These are phyloP conservation scores for Picochlorum sp. DNA, from an alignment of 139 green algal species.

Conservation along the genomic window DNA sequence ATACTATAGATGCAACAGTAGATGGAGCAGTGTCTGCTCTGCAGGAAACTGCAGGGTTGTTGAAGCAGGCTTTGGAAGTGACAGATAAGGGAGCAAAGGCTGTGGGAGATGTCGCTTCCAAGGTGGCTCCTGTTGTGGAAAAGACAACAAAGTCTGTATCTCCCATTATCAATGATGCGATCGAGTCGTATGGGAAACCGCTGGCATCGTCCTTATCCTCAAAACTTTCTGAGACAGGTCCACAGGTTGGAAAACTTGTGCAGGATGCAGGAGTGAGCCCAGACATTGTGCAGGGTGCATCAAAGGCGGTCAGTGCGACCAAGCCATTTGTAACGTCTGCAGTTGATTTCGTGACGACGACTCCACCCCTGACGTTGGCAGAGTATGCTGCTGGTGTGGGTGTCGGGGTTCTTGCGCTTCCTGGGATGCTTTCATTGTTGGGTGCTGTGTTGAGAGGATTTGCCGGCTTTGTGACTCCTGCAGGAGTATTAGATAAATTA, in stretches of 20 bases:
- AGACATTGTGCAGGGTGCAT: background rate
- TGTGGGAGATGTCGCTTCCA: conserved; percentile 14
- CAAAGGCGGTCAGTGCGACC: conserved; percentile 20
- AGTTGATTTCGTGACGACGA: conserved; percentile 39
- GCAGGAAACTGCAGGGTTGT: conserved; percentile 8
- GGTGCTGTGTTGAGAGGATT: conserved; percentile 46
- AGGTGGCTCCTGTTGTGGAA: conserved; percentile 50
- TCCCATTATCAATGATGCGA: conserved; percentile 30
- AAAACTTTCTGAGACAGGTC: background rate
- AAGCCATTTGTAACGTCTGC: conserved; percentile 39
- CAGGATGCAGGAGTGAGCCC: background rate
- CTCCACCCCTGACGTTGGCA: conserved; percentile 47
- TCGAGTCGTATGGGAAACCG: conserved; percentile 18
- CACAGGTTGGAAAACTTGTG: conserved; percentile 5
- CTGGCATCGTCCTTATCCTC: conserved; percentile 11
- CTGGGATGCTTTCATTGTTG: conserved; percentile 34
- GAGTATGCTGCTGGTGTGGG: conserved; percentile 40
- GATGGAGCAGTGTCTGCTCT: background rate
- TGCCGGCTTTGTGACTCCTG: conserved; percentile 44
- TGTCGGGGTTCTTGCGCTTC: conserved; percentile 17
- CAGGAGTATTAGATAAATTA: conserved; percentile 55
- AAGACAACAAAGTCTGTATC: conserved; percentile 31
- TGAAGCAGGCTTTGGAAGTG: conserved; percentile 26
- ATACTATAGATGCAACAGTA: background rate
- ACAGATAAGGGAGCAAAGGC: conserved; percentile 14